Conservation (phyloP, 345 rosid genomes). For the Capsella bursapastoris region DNA sequence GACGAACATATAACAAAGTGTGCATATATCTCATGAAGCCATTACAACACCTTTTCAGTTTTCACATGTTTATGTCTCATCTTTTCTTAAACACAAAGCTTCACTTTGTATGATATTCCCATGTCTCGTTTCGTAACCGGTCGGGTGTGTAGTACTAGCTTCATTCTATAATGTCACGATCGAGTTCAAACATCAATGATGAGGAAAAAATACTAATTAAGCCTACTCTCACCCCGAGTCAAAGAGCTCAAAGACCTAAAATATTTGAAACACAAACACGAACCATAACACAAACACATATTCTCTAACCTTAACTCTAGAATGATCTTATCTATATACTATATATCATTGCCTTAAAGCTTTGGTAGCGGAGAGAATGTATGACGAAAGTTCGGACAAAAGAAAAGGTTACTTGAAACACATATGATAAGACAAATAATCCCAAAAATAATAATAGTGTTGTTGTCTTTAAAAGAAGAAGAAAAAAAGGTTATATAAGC, state of each 20-base stretch:
- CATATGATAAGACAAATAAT: neutral
- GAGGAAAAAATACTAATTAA: neutral
- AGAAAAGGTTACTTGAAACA: neutral
- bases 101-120: constrained; percentile 14
- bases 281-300: too few relatives aligned
- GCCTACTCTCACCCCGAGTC: neutral
- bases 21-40: constrained; percentile 16
- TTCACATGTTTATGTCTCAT: constrained; percentile 42
- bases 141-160: too few relatives aligned
- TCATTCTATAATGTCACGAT: neutral
- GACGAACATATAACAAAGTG: neutral
- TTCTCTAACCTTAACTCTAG: neutral
- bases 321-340: neutral
- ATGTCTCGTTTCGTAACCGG: neutral
- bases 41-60: constrained; percentile 6
- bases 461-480: neutral
- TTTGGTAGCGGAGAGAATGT: neutral
- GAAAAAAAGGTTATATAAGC: neutral
- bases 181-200: neutral
- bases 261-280: too few relatives aligned
- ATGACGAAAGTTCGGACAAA: neutral
- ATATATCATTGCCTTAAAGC: neutral
- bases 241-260: too few relatives aligned
- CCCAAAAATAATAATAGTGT: neutral
- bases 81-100: constrained; percentile 1